Evolutionary conservation across 164 flowering plant species (phyloP).

Genomic region (Malania oleifera): DNA sequence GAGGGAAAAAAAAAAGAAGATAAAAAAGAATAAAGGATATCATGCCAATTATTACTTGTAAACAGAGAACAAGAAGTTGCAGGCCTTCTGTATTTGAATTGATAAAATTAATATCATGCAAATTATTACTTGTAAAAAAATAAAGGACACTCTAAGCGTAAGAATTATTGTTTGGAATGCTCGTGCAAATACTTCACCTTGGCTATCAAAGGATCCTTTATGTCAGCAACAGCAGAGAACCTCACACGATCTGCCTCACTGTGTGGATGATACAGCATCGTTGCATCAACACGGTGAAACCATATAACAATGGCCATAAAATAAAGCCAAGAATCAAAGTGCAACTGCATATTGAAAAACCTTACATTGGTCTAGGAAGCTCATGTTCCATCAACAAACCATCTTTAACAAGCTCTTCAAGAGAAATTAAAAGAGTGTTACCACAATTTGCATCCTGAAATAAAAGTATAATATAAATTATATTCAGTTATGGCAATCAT

Average conservation of each 20-base stretch:
- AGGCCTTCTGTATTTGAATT: no score
- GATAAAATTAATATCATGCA: no score
- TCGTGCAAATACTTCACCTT: constrained; percentile 40
- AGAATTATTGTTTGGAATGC: no score
- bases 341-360: constrained; percentile 8
- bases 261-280: constrained; percentile 19
- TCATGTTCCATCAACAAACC: constrained; percentile 70
- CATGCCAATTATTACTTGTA: no score
- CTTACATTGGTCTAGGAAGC: constrained; percentile 87
- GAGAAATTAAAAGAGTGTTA: constrained; percentile 89
- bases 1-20: no score
- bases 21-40: no score
- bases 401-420: constrained; percentile 91
- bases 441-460: constrained; percentile 98
- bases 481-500: neutral
- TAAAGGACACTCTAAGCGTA: no score
- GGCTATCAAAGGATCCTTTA: constrained; percentile 79
- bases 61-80: no score
- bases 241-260: constrained; percentile 65
- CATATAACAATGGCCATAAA: neutral
- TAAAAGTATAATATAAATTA: neutral
- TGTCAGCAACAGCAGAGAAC: constrained; percentile 48
- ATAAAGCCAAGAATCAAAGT: neutral
- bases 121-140: no score
- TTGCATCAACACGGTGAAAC: no score